phyloP scores from a whole-genome alignment of 2,329 filamentous ascomycete species.

The Volutella citrinella region DNA sequence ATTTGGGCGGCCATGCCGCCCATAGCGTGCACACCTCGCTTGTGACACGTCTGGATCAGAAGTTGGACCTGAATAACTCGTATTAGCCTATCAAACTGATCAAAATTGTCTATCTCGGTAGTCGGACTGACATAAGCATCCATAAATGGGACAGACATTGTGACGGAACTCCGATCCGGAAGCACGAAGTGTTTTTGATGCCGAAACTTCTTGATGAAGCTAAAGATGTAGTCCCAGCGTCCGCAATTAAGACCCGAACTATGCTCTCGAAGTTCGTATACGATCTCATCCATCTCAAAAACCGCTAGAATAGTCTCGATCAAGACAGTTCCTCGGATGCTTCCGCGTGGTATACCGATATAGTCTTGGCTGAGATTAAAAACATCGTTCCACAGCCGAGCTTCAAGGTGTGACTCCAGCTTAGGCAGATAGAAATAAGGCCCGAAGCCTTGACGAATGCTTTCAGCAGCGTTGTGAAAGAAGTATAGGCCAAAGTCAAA shows the following conservation, averaged over 20 bases:
- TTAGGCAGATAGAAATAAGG: constrained; percentile 99
- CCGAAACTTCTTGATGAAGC: constrained; percentile 98
- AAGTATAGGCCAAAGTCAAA: constrained; percentile 99
- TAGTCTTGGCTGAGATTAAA: constrained; percentile 97
- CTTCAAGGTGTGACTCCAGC: constrained; percentile 97
- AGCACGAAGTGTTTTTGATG: constrained; percentile 90
- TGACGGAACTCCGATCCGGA: constrained; percentile 85
- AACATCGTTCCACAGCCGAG: constrained; percentile 94
- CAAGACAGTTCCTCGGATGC: constrained; percentile 89
- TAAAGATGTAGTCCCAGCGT: constrained; percentile 99
- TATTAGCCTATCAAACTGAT: no score
- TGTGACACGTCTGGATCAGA: constrained; percentile 97
- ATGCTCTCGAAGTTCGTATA: constrained; percentile 97
- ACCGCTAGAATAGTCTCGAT: constrained; percentile 98
- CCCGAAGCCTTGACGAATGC: constrained; percentile 77
- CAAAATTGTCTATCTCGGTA: no score
- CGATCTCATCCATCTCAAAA: constrained; percentile 99
- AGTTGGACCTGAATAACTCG: no score
- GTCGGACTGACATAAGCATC: constrained; percentile 91
- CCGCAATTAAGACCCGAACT: constrained; percentile 96
- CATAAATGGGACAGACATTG: constrained; percentile 99
- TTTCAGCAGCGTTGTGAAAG: constrained; percentile 94
- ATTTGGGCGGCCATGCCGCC: constrained; percentile 98
- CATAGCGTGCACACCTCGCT: constrained; percentile 97
- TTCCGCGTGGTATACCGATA: constrained; percentile 83